phyloP scores from a whole-genome alignment of 2,329 filamentous ascomycete genomes.

The Lachnellula occidentalis region DNA sequence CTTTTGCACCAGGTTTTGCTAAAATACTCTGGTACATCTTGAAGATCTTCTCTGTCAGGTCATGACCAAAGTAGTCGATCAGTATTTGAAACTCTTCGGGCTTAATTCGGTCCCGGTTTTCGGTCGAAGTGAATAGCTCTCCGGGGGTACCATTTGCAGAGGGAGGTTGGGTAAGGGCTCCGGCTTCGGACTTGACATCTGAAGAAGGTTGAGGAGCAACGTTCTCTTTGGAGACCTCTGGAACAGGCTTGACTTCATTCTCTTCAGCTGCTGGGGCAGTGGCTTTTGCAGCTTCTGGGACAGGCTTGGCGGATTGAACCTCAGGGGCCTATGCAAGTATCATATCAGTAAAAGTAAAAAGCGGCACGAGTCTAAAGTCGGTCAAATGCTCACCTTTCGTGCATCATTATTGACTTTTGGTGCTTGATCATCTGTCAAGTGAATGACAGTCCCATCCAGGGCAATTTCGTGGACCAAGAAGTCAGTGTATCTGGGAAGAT shows the following conservation, averaged over 20 bases:
- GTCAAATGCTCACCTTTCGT: slow-evolving; percentile 10
- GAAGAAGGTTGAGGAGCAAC: background rate
- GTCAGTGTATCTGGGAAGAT: slow-evolving; percentile 56
- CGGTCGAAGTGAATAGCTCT: background rate
- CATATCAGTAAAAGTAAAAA: background rate
- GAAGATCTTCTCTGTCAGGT: slow-evolving; percentile 45
- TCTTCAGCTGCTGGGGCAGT: background rate
- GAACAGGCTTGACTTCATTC: background rate
- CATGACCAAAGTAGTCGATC: slow-evolving; percentile 44
- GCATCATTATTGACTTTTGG: slow-evolving; percentile 5
- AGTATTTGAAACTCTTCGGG: slow-evolving; percentile 41
- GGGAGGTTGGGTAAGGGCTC: background rate
- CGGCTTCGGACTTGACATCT: background rate
- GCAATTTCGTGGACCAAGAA: slow-evolving; percentile 70
- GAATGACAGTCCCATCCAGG: slow-evolving; percentile 56
- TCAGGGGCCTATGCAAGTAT: background rate
- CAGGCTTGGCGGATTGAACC: background rate
- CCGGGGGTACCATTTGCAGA: background rate
- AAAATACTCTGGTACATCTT: slow-evolving; percentile 50
- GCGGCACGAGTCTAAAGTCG: background rate
- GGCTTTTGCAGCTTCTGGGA: background rate
- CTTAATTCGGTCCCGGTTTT: slow-evolving; percentile 23
- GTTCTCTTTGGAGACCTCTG: background rate
- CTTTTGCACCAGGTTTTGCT: slow-evolving; percentile 47
- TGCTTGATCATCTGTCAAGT: slow-evolving; percentile 43